These are phyloP conservation scores for Podospora tetraspora DNA, from an alignment of 495 filamentous ascomycete species.

Conservation along the genomic window DNA sequence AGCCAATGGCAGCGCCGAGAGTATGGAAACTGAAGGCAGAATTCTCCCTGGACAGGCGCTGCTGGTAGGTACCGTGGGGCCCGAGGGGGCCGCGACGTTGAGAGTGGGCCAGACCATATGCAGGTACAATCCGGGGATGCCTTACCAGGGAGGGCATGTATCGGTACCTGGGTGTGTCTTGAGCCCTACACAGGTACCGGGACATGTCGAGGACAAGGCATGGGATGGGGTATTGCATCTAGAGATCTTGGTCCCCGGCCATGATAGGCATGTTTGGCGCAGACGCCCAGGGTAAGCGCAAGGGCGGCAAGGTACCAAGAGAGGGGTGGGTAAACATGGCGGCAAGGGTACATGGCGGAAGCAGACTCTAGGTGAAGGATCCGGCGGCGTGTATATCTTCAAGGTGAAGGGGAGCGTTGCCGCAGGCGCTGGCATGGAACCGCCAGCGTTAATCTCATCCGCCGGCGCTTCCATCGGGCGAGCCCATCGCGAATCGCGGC, in stretches of 20 bases:
- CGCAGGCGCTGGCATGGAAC: slow-evolving; percentile 11
- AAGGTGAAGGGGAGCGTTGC: neutral
- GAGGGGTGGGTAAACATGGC: neutral
- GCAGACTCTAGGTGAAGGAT: neutral
- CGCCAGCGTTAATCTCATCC: neutral
- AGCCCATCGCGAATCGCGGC: slow-evolving; percentile 1
- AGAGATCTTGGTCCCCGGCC: slow-evolving; percentile 15
- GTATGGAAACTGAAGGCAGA: neutral
- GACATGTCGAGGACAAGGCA: slow-evolving; percentile 2
- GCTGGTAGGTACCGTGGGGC: neutral
- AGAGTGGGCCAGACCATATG: slow-evolving; percentile 24
- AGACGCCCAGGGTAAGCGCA: slow-evolving; percentile 18
- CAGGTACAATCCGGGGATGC: slow-evolving; percentile 21
- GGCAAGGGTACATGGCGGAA: neutral
- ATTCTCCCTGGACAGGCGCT: neutral
- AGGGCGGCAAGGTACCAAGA: slow-evolving; percentile 13
- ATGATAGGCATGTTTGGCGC: slow-evolving; percentile 19
- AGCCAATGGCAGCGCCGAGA: neutral
- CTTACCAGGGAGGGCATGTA: slow-evolving; percentile 13
- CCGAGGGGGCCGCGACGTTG: slow-evolving; percentile 19
- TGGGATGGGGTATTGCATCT: slow-evolving; percentile 10
- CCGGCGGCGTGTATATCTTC: neutral
- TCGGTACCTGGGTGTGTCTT: slow-evolving; percentile 16
- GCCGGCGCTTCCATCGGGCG: neutral
- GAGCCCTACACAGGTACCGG: slow-evolving; percentile 5